phyloP scores from a whole-genome alignment of 768 basidiomycete genomes.

The Russula sp. region DNA sequence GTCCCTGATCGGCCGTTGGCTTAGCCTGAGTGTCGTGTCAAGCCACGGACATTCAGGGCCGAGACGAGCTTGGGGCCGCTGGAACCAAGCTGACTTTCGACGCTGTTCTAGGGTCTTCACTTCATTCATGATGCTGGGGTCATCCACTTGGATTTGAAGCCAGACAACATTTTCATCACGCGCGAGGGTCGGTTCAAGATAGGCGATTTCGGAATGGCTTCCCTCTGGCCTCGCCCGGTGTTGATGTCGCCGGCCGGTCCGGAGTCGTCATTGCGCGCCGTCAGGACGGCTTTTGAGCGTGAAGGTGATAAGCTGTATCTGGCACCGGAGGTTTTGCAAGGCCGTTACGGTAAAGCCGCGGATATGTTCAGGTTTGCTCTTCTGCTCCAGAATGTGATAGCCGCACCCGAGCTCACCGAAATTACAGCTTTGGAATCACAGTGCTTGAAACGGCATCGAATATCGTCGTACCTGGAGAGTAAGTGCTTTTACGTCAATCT shows the following conservation, averaged over 20 bases:
- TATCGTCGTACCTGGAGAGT: conserved; percentile 96
- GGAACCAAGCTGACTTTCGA: conserved; percentile 29
- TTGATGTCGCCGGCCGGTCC: conserved; percentile 33
- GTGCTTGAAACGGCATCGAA: conserved; percentile 95
- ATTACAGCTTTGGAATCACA: conserved; percentile 83
- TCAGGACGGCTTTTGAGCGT: conserved; percentile 68
- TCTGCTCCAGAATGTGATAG: background rate
- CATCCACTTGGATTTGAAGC: conserved; percentile 96
- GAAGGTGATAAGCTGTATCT: conserved; percentile 98
- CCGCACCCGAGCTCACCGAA: conserved; percentile 9
- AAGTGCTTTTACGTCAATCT: conserved; percentile 41
- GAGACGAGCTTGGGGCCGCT: background rate
- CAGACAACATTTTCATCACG: conserved; percentile 93
- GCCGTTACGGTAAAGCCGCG: conserved; percentile 87
- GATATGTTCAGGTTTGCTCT: conserved; percentile 84
- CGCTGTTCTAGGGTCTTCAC: conserved; percentile 58
- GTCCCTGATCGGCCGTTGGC: conserved; percentile 33
- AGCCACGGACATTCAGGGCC: conserved; percentile 1
- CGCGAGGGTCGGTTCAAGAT: conserved; percentile 87
- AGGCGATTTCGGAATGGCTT: conserved; percentile 99
- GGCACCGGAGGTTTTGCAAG: conserved; percentile 92
- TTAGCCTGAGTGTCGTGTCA: conserved; percentile 23
- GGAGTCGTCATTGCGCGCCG: conserved; percentile 14
- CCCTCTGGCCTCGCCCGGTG: conserved; percentile 72
- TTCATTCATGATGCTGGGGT: conserved; percentile 89